Evolutionary conservation across 2,329 filamentous ascomycete species (phyloP), one percentile per base, ranked within the genome.

Genomic region (Xylariaceae sp.): DNA sequence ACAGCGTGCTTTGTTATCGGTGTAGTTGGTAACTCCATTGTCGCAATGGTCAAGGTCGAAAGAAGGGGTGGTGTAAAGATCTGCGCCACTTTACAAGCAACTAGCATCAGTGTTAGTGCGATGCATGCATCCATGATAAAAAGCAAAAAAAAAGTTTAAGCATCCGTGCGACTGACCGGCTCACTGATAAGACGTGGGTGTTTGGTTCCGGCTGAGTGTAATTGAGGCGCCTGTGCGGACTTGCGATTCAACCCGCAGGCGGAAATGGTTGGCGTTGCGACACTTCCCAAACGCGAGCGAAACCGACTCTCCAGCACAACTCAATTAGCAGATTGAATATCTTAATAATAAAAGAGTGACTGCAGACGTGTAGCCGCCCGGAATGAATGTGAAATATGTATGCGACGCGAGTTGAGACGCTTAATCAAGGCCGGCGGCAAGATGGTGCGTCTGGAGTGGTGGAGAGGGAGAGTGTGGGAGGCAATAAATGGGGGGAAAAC

Each of bases 361-460:
- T 33, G n/a, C 18, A 24, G 30, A 53, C 21, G 30, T n/a, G 11
- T 47, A 53, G 33, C 40, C 39, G 49, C 44, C 21, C 26, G 13
- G 27, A 30, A 41, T 24, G 29, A 16, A 48, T 16, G 37, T 45
- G 37, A 16, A 27, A 15, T 10, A 49, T 33, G 24, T 32, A 43
- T 48, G 47, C 47, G 47, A 57, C 47, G 23, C 26, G 44, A 27
- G 21, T 40, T 53, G 48, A 52, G 41, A 55, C 40, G 32, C 29
- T n/a, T 20, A 18, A 21, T 29, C n/a, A 42, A 32, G 23, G 41
- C 32, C 37, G 48, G 46, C 50, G 56, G 53, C 37, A 50, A 57
- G 33, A 43, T 36, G 35, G 45, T 33, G 46, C 13, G 26, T 21
- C 51, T 39, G 16, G 51, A 53, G 48, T 58, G 57, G 48, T 48